Percentiles rank a stretch among this genome's conserved stretches.
phyloP scores from a whole-genome alignment of 148 eudicot species.

The Chenopodium berlandieri region DNA sequence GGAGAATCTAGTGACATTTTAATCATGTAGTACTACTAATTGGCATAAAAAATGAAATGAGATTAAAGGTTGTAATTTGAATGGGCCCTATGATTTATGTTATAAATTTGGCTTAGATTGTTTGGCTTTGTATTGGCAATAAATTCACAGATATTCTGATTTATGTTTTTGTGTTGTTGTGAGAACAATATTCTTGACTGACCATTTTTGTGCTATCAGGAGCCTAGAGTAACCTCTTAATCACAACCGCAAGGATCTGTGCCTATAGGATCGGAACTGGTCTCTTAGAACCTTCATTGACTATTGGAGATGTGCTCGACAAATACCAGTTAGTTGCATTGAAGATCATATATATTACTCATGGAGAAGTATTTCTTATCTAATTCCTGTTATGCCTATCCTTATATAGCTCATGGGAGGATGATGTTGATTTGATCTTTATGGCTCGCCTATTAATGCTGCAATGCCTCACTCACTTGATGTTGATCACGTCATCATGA shows the following conservation, averaged over 20 bases:
- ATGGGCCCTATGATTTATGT: no score
- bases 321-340: slow-evolving; percentile 73
- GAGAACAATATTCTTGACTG: slow-evolving; percentile 11
- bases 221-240: slow-evolving; percentile 47
- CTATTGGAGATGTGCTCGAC: slow-evolving; percentile 87
- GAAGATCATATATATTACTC: slow-evolving; percentile 49
- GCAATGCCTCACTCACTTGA: no score
- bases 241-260: slow-evolving; percentile 41
- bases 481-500: no score
- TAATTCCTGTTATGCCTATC: background rate
- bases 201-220: slow-evolving; percentile 42
- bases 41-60: no score
- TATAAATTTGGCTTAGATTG: no score
- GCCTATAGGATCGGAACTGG: slow-evolving; percentile 39
- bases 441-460: no score
- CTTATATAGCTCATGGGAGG: background rate
- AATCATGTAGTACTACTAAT: no score
- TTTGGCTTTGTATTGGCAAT: no score
- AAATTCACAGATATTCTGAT: no score
- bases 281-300: slow-evolving; percentile 60
- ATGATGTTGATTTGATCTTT: background rate
- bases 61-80: no score
- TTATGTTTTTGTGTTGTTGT: background rate
- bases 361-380: background rate
- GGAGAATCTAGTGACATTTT: no score